Conservation (phyloP, 2,329 filamentous ascomycete genomes). For the Fusarium sp. region DNA sequence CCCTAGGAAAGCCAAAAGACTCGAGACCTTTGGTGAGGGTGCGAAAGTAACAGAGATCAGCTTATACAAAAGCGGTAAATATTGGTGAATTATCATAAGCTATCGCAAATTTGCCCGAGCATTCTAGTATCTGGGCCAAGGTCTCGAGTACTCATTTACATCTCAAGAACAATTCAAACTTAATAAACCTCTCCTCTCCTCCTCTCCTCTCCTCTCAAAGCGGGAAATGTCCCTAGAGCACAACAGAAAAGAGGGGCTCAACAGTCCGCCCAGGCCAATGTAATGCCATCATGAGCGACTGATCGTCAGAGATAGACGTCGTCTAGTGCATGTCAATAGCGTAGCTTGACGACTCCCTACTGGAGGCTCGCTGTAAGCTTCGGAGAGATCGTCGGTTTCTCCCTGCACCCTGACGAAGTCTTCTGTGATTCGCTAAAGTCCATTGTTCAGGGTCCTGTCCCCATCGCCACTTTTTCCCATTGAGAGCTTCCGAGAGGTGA, state of each 20-base stretch:
- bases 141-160: not conserved
- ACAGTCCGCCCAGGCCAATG: constrained; percentile 26
- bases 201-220: not conserved
- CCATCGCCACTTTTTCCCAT: constrained; percentile 13
- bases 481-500: constrained; percentile 5
- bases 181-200: not conserved
- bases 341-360: constrained; percentile 28
- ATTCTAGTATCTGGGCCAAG: not conserved
- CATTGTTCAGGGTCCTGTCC: constrained; percentile 38
- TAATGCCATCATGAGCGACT: constrained; percentile 14
- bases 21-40: not conserved
- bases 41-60: not conserved
- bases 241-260: constrained; percentile 20
- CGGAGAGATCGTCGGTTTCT: constrained; percentile 25
- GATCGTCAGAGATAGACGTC: constrained; percentile 40
- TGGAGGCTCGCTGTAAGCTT: constrained; percentile 20
- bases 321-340: constrained; percentile 38
- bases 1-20: not conserved
- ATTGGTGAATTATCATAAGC: not conserved
- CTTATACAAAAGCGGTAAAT: not conserved
- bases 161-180: constrained; percentile 12
- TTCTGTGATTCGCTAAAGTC: constrained; percentile 13
- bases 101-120: not conserved
- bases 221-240: constrained; percentile 4
- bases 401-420: constrained; percentile 13